Evolutionary conservation across 768 basidiomycete species (phyloP).

Genomic region (Russula vinacea): DNA sequence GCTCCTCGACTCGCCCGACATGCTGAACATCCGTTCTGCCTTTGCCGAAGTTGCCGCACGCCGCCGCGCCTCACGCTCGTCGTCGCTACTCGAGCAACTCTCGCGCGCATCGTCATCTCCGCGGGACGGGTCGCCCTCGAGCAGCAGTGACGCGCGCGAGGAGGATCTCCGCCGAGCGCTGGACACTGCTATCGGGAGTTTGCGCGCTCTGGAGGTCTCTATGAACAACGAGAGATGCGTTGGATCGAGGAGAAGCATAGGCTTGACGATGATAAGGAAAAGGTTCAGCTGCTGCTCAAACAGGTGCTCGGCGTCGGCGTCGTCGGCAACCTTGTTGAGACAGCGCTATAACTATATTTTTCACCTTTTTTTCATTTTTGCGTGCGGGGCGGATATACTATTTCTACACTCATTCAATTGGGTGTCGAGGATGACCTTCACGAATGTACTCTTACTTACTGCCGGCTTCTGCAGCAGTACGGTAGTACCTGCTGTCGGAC

Average conservation of each 20-base stretch:
- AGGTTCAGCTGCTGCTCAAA: slow-evolving; percentile 59
- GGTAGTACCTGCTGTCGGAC: not conserved
- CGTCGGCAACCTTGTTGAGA: slow-evolving; percentile 25
- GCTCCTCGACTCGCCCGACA: slow-evolving; percentile 46
- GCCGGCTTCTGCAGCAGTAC: not conserved
- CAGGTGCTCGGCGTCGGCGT: slow-evolving; percentile 50
- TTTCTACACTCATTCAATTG: not conserved
- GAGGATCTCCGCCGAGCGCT: slow-evolving; percentile 66
- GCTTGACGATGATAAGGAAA: slow-evolving; percentile 62
- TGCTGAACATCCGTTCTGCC: slow-evolving; percentile 51
- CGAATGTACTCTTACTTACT: slow-evolving; percentile 14
- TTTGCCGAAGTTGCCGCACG: slow-evolving; percentile 61
- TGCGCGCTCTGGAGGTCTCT: slow-evolving; percentile 57
- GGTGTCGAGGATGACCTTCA: slow-evolving; percentile 7
- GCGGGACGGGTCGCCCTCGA: slow-evolving; percentile 54
- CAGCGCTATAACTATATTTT: not conserved
- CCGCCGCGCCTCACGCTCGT: slow-evolving; percentile 48
- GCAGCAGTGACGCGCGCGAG: slow-evolving; percentile 48
- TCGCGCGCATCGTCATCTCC: slow-evolving; percentile 42
- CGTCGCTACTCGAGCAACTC: slow-evolving; percentile 48
- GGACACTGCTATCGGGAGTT: slow-evolving; percentile 63
- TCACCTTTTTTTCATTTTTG: not conserved
- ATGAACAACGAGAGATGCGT: slow-evolving; percentile 63
- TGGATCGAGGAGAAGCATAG: slow-evolving; percentile 69
- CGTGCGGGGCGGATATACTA: not conserved